phyloP scores from a whole-genome alignment of 129 eudicot genomes.

The Lonicera japonica region DNA sequence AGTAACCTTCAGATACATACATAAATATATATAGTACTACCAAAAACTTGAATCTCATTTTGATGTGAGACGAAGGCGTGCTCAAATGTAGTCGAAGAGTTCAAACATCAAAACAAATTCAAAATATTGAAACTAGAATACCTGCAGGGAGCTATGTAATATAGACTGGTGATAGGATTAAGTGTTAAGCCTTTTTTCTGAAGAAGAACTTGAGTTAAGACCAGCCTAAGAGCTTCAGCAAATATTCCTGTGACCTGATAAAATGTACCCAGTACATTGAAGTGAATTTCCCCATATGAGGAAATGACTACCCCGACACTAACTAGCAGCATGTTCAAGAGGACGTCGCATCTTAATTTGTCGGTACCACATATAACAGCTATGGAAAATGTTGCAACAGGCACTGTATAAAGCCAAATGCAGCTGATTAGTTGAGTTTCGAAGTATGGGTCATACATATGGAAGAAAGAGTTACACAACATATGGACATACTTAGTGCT shows the following conservation, averaged over 20 bases:
- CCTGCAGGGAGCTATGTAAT: constrained; percentile 86
- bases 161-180: constrained; percentile 70
- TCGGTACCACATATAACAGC: constrained; percentile 78
- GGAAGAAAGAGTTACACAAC: not conserved
- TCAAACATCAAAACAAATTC: not conserved
- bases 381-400: constrained; percentile 70
- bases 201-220: constrained; percentile 72
- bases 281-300: constrained; percentile 73
- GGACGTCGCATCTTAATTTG: constrained; percentile 53
- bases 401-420: constrained; percentile 39
- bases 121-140: constrained; percentile 8
- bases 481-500: constrained; percentile 52
- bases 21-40: too few relatives aligned
- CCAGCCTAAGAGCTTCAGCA: constrained; percentile 74
- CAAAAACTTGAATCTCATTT: too few relatives aligned
- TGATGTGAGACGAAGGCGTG: too few relatives aligned
- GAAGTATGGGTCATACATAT: not conserved
- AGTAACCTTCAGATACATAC: too few relatives aligned
- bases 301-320: constrained; percentile 70
- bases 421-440: constrained; percentile 13
- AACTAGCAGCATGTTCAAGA: constrained; percentile 66
- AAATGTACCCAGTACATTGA: constrained; percentile 61
- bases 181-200: constrained; percentile 67
- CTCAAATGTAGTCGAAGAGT: not conserved
- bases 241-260: constrained; percentile 71